Evolutionary conservation across 352 stramenopile species (phyloP).

Genomic region (Globisporangium lucens): DNA sequence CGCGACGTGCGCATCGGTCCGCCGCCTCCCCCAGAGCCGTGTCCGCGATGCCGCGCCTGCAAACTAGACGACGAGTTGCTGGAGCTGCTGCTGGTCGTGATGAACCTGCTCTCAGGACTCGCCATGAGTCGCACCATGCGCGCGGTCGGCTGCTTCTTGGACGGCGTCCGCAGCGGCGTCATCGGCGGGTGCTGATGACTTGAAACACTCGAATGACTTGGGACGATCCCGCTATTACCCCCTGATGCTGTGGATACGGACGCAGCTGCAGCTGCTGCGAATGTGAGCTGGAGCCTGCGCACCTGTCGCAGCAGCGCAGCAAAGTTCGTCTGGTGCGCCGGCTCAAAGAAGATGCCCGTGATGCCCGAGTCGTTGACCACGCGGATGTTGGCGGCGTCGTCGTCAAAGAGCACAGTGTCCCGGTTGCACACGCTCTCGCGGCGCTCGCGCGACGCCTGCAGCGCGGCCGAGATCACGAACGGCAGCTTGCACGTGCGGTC

Average conservation of each 20-base stretch:
- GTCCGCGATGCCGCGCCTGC: slow-evolving; percentile 14
- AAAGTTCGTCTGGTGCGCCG: slow-evolving; percentile 30
- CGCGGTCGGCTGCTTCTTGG: slow-evolving; percentile 11
- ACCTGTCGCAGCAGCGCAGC: slow-evolving; percentile 46
- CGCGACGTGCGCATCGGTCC: slow-evolving; percentile 28
- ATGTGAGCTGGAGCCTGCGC: slow-evolving; percentile 22
- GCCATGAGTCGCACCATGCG: slow-evolving; percentile 30
- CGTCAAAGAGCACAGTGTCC: slow-evolving; percentile 79
- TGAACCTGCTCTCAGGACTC: slow-evolving; percentile 34
- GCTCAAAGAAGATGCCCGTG: slow-evolving; percentile 69
- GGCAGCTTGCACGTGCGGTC: slow-evolving; percentile 73
- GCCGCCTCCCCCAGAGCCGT: slow-evolving; percentile 13
- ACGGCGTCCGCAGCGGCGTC: slow-evolving; percentile 15
- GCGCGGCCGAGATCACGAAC: slow-evolving; percentile 71
- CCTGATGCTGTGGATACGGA: background rate
- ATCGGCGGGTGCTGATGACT: background rate
- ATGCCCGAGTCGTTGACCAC: slow-evolving; percentile 75
- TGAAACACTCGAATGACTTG: background rate
- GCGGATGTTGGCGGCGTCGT: slow-evolving; percentile 72
- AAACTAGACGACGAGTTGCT: slow-evolving; percentile 4
- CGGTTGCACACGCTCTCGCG: slow-evolving; percentile 41
- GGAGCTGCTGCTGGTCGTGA: slow-evolving; percentile 14
- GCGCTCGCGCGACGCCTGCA: slow-evolving; percentile 29
- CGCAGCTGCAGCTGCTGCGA: background rate
- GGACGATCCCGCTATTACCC: background rate